Conservation (phyloP, 2,329 filamentous ascomycete species). For the Arthroderma sp. region DNA sequence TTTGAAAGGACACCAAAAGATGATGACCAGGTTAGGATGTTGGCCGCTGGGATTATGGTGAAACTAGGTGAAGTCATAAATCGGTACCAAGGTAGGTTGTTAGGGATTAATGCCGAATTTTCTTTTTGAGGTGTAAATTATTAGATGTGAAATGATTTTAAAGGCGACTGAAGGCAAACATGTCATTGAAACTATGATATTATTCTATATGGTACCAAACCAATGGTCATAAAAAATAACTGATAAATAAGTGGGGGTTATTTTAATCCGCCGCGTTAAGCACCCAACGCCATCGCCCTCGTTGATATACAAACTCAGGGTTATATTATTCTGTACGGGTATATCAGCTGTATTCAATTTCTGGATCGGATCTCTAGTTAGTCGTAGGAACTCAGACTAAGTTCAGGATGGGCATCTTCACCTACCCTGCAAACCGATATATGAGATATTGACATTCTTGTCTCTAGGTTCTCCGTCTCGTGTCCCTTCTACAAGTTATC, state of each 20-base stretch:
- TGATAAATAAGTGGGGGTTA: neutral
- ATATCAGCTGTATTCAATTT: neutral
- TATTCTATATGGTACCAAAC: neutral
- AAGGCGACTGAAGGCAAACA: neutral
- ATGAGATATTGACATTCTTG: neutral
- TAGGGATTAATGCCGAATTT: slow-evolving; percentile 53
- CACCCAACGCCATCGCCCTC: neutral
- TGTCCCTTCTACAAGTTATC: neutral
- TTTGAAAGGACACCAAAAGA: slow-evolving; percentile 47
- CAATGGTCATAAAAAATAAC: neutral
- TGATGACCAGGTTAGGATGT: slow-evolving; percentile 34
- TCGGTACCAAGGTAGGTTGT: slow-evolving; percentile 62
- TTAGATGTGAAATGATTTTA: neutral
- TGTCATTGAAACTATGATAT: neutral
- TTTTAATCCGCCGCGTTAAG: neutral
- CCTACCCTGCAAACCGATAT: neutral
- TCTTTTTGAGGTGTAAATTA: neutral
- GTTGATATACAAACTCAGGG: neutral
- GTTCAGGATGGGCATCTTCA: neutral
- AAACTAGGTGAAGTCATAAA: slow-evolving; percentile 70
- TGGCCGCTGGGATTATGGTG: slow-evolving; percentile 73
- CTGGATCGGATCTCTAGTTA: neutral
- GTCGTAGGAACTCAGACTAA: neutral
- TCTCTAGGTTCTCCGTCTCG: neutral
- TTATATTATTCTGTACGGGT: neutral